Evolutionary conservation across 352 stramenopile species (phyloP).

Genomic region (Phytopythium delawarense): DNA sequence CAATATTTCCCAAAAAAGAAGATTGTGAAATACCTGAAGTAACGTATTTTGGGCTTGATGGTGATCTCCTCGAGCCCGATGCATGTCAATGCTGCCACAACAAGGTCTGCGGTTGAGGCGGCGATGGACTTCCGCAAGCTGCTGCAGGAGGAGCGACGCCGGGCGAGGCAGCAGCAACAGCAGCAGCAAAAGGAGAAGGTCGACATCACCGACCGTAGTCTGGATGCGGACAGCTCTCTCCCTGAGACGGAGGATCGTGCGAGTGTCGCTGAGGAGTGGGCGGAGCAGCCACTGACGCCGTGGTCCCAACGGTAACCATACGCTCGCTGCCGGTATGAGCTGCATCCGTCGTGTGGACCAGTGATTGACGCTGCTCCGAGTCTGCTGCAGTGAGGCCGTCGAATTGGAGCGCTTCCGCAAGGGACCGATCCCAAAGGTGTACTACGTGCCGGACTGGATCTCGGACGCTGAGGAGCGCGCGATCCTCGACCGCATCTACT

Average conservation of each 20-base stretch:
- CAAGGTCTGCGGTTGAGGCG: background rate
- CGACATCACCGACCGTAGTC: too few relatives aligned
- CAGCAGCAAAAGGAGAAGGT: background rate
- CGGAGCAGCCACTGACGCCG: slow-evolving; percentile 11
- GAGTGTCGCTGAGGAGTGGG: background rate
- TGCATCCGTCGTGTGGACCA: background rate
- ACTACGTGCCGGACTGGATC: slow-evolving; percentile 67
- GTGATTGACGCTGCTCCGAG: background rate
- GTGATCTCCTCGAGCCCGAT: background rate
- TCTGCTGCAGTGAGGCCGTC: slow-evolving; percentile 14
- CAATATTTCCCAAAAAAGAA: background rate
- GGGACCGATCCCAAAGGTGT: slow-evolving; percentile 37
- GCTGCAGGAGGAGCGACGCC: slow-evolving; percentile 45
- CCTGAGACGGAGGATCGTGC: background rate
- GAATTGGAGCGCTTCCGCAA: slow-evolving; percentile 30
- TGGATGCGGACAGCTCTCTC: background rate
- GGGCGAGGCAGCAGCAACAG: slow-evolving; percentile 18
- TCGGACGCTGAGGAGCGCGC: slow-evolving; percentile 45
- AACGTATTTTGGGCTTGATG: background rate
- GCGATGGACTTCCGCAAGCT: slow-evolving; percentile 52
- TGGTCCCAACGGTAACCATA: slow-evolving; percentile 25
- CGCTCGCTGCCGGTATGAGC: background rate
- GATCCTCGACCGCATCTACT: slow-evolving; percentile 56
- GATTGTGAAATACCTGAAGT: background rate
- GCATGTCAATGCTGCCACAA: background rate